Percentiles rank a stretch among this genome's conserved stretches.
Conservation (phyloP, 352 stramenopile genomes). For the Pythium rhizo-oryzae region DNA sequence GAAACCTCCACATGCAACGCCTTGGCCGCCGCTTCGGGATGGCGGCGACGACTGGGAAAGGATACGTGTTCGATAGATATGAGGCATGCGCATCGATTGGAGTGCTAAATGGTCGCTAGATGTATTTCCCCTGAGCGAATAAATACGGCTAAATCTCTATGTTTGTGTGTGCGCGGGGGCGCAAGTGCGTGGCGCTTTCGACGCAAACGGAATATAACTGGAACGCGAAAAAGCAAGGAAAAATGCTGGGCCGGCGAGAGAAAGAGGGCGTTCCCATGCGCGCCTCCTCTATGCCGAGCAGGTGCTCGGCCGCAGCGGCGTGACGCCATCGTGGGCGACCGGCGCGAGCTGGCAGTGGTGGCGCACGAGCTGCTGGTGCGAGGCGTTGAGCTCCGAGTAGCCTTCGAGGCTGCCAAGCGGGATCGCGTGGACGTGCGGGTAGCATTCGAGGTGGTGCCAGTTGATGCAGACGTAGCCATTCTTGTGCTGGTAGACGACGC, state of each 20-base stretch:
- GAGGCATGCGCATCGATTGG: not conserved
- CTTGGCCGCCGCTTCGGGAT: not conserved
- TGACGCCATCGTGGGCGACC: slow-evolving; percentile 4
- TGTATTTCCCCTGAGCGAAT: slow-evolving; percentile 13
- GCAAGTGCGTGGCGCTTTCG: not conserved
- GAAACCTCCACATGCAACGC: not conserved
- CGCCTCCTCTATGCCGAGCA: slow-evolving; percentile 19
- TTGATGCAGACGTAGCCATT: slow-evolving; percentile 87
- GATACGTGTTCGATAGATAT: not conserved
- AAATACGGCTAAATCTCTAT: slow-evolving; percentile 25
- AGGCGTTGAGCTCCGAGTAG: slow-evolving; percentile 59
- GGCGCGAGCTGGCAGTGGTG: slow-evolving; percentile 20
- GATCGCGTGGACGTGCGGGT: slow-evolving; percentile 58
- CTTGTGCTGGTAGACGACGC: slow-evolving; percentile 80
- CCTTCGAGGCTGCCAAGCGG: slow-evolving; percentile 68
- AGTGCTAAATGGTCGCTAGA: slow-evolving; percentile 13
- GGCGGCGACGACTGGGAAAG: not conserved
- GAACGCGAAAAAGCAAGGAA: slow-evolving; percentile 2
- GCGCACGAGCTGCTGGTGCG: slow-evolving; percentile 60
- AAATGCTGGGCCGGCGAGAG: not conserved
- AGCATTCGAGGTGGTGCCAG: slow-evolving; percentile 86
- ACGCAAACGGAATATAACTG: not conserved
- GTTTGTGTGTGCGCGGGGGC: not conserved
- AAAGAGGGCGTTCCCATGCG: not conserved
- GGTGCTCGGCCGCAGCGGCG: slow-evolving; percentile 23